Base-by-base conservation (phyloP, 306 rosid genomes). In the Hippophae gyantsensis region DNA sequence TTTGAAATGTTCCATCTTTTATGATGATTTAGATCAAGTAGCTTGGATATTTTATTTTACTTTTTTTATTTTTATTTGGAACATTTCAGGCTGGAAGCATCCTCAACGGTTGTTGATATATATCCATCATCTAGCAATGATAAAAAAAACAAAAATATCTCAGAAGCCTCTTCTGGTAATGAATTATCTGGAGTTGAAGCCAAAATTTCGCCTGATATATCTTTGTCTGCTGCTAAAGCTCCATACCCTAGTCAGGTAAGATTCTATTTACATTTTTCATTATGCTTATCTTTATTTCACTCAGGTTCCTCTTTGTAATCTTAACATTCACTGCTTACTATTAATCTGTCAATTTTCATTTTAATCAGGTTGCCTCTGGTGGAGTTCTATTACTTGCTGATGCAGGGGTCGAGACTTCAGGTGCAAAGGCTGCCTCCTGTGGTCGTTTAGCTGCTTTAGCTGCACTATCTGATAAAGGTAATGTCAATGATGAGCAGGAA, bases 391-490 rank as follows among this genome's bases (percentile, higher is more conserved):
- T 70, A 67, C 95, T 85, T 71, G 81, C 88, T 66, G 83, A 82
- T 83, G 96, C 96, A 32, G 84, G 69, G 56, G 69, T 79, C 52
- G 67, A 74, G 63, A 78, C 82, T 82, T 84, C 93, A 7, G 99
- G 99, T 23, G 89, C 96, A 56, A 92, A 92, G 78, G 96, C 99
- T 61, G 82, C 96, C n/a, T 82, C 95, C 25, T 92, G 99, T 66
- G 85, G 95, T 68, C 81, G 57, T 69, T 77, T 92, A 70, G 79
- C 93, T 57, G 83, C 88, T 47, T 75, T 92, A 76, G 87, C 99
- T 13, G 67, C 81, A 46, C 63, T 63, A 66, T 88, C 99, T 57
- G 77, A 81, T 50, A 85, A 81, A 83, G 93, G 96, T 92, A 73
- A 56, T 38, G 1, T 23, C 10, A 48, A 25, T 53, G 50, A 41